Evolutionary conservation across 2,329 filamentous ascomycete species (phyloP).

Genomic region (Pseudogymnoascus sp.): DNA sequence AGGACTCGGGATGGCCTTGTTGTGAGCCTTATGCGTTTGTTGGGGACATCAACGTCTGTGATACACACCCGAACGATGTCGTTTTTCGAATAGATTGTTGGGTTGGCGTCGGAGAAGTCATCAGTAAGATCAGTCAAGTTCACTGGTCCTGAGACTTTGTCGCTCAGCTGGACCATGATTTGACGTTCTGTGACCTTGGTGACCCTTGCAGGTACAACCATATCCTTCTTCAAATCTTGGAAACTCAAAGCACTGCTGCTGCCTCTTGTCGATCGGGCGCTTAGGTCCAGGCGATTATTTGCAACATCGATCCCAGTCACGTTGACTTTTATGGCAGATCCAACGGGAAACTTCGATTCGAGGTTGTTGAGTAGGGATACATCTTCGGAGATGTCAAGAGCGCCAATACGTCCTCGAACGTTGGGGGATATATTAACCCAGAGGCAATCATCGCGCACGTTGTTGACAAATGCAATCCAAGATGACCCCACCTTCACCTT

Average conservation of each 20-base stretch:
- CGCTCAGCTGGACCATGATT: constrained; percentile 76
- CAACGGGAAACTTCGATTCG: constrained; percentile 73
- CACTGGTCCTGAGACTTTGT: constrained; percentile 69
- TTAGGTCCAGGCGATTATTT: constrained; percentile 72
- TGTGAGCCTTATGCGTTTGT: constrained; percentile 78
- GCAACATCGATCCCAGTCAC: constrained; percentile 66
- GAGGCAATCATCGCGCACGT: constrained; percentile 66
- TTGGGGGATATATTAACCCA: constrained; percentile 90
- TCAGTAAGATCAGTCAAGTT: constrained; percentile 78
- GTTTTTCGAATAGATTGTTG: constrained; percentile 68
- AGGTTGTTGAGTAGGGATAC: constrained; percentile 69
- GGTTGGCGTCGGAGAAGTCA: constrained; percentile 74
- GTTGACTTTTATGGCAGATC: constrained; percentile 75
- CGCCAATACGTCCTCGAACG: constrained; percentile 72
- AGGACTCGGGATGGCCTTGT: constrained; percentile 80
- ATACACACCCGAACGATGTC: constrained; percentile 84
- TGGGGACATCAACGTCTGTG: constrained; percentile 67
- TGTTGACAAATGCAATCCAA: constrained; percentile 84
- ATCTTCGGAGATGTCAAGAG: constrained; percentile 82
- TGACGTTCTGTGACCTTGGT: constrained; percentile 80
- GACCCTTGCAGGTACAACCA: constrained; percentile 74
- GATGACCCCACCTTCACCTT: constrained; percentile 63
- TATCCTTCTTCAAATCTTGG: constrained; percentile 64
- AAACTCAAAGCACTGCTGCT: constrained; percentile 54
- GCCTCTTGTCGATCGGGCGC: constrained; percentile 56